Percentiles rank a stretch among this genome's conserved stretches.
Conservation (phyloP, 257 asterid species). For the Solanum boliviense region DNA sequence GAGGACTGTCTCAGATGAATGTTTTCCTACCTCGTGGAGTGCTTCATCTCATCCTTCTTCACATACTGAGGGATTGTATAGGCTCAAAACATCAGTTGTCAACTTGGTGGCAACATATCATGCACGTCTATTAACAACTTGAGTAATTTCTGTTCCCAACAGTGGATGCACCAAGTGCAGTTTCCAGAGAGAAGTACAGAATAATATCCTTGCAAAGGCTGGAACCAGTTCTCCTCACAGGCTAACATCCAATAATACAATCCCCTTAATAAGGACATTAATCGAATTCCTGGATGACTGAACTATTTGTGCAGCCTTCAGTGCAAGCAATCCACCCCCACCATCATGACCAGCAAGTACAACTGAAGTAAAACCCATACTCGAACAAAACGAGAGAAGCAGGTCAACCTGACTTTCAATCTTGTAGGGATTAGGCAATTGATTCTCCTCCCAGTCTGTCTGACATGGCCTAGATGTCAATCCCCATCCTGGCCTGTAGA, state of each 20-base stretch:
- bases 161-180: conserved; percentile 79
- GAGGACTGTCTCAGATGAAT: conserved; percentile 64
- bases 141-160: conserved; percentile 80
- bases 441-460: conserved; percentile 81
- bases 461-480: conserved; percentile 76
- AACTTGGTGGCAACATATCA: conserved; percentile 84
- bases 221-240: conserved; percentile 56
- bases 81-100: conserved; percentile 59
- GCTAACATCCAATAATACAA: conserved; percentile 56
- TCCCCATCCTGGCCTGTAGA: conserved; percentile 97
- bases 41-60: conserved; percentile 56
- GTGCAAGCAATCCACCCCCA: conserved; percentile 79
- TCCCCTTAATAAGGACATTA: conserved; percentile 56
- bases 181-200: conserved; percentile 78
- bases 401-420: conserved; percentile 85
- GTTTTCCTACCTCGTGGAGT: conserved; percentile 29
- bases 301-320: conserved; percentile 65
- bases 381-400: conserved; percentile 66
- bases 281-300: conserved; percentile 30
- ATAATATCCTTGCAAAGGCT: conserved; percentile 71
- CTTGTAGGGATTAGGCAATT: conserved; percentile 69
- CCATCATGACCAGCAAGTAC: conserved; percentile 80
- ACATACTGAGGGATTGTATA: conserved; percentile 63
- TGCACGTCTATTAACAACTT: conserved; percentile 85
- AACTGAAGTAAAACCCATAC: conserved; percentile 63